Evolutionary conservation across 805 yeast species (phyloP).

Genomic region (Ogataea henricii): DNA sequence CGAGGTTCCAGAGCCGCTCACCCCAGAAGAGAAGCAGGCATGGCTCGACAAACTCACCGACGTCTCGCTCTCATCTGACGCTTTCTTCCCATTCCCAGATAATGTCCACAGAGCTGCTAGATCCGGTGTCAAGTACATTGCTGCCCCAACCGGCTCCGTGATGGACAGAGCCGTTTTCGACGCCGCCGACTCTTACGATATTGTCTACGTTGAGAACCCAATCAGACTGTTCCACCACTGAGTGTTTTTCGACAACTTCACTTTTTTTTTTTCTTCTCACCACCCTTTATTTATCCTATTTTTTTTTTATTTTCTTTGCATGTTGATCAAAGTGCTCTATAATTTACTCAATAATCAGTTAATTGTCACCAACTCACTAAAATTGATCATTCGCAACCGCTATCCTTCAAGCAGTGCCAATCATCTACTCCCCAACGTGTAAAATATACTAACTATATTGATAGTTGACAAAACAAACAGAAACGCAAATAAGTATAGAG

Average conservation of each 20-base stretch:
- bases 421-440: no score
- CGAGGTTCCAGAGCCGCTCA: conserved; percentile 79
- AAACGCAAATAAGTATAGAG: conserved; percentile 10
- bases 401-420: no score
- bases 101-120: conserved; percentile 96
- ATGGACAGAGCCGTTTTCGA: conserved; percentile 95
- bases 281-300: no score
- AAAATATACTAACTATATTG: conserved; percentile 8
- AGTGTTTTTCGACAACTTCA: no score
- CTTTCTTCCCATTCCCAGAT: conserved; percentile 99
- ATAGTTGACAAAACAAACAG: conserved; percentile 13
- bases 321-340: no score
- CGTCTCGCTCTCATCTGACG: conserved; percentile 95
- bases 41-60: conserved; percentile 80
- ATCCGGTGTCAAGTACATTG: conserved; percentile 93
- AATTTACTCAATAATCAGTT: no score
- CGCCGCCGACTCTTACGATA: conserved; percentile 89
- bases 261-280: no score
- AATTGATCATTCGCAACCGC: no score
- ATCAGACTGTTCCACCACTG: conserved; percentile 98
- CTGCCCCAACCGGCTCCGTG: conserved; percentile 97
- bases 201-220: conserved; percentile 95
- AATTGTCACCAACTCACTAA: no score
- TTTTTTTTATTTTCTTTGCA: no score
- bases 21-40: conserved; percentile 78